Base-by-base conservation (phyloP, 140 eudicot genomes). In the Bidens hawaiensis region DNA sequence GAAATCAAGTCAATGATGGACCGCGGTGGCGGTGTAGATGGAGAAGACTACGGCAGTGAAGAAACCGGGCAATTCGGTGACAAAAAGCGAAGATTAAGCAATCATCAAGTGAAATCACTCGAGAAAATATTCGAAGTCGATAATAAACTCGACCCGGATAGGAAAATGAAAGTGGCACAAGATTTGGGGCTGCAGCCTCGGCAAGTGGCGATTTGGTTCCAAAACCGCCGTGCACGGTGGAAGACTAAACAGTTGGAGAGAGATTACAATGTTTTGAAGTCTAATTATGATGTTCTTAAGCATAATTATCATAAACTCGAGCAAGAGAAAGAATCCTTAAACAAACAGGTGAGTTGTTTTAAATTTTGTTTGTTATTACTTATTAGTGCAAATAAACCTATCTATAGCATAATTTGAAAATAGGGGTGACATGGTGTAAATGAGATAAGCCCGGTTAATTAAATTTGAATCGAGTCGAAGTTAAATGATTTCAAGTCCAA, bases 141-240 rank as follows among this genome's bases (percentile, higher is more conserved):
- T 47, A 86, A 74, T 62, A 86, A 86, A 53, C 95, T 86, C 15
- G 90, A 86, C 48, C 87, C 86, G 1, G 85, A 74, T 27, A 66
- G 80, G 53, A 86, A 86, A 68, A 69, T 75, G 33, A 79, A 78
- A 62, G 74, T 86, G 22, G 95, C 95, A 0, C 80, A 69, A 12
- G 95, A 86, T 45, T 56, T 86, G 64, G 89, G 89, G 12, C 79
- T 85, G 54, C 86, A 85, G 54, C 94, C 94, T 0, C 77, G 94
- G 34, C 94, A 85, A 67, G 84, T 86, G 40, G 86, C 95, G 21
- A 82, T 86, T 17, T 86, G 95, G 95, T 86, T 86, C 73, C 95
- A 86, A 41, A 86, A 86, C 64, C 89, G 84, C 25, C 81, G 90
- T 10, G 95, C 95, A 23, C 81, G 95, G 14, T 82, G 90, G 90